Base-by-base conservation (phyloP, 805 yeast species). In the Myxozyma vanderwaltii region DNA sequence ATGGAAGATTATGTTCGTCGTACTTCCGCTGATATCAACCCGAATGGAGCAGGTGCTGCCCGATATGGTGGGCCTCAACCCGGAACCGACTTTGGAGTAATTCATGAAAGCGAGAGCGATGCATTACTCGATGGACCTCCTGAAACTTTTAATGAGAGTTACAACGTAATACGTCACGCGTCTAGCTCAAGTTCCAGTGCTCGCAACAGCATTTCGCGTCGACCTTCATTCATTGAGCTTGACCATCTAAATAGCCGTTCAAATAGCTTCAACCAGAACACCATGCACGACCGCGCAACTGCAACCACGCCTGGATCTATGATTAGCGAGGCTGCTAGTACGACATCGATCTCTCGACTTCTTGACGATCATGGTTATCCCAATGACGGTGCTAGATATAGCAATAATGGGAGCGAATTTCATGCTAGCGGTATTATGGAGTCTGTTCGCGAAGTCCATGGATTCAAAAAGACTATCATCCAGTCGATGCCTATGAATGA, bases 391-490 rank as follows among this genome's bases (percentile, higher is more conserved):
- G 10, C 51, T 26, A 23, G 27, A 15, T 12, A 39, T 8, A 17
- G 17, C 24, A 4, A 17, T 15, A 29, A 35, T n/a, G 51, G 35
- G 26, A 21, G 38, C 15, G 55, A 71, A 33, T 54, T 67, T 48
- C 75, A 69, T 63, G 67, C 85, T 10, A 85, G 85, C 17, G 86
- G 92, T 7, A 85, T 90, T 54, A 81, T 88, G 55, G 97, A 90
- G 74, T 84, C 88, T 41, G 86, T 90, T 17, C 84, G 90, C n/a
- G 87, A 86, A 51, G 87, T 87, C 27, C 85, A 86, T 69, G 97
- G 96, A 54, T 88, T 88, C 21, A 85, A 84, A 67, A 90, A 90
- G 77, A 89, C 95, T 2, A 88, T 90, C 61, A 89, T 90, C 68
- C 92, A 87, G 41, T 31, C 58, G 13, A 41, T 50, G 44, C 63